Base-by-base conservation (phyloP, 768 basidiomycete species). In the Neoboletus magnificus region DNA sequence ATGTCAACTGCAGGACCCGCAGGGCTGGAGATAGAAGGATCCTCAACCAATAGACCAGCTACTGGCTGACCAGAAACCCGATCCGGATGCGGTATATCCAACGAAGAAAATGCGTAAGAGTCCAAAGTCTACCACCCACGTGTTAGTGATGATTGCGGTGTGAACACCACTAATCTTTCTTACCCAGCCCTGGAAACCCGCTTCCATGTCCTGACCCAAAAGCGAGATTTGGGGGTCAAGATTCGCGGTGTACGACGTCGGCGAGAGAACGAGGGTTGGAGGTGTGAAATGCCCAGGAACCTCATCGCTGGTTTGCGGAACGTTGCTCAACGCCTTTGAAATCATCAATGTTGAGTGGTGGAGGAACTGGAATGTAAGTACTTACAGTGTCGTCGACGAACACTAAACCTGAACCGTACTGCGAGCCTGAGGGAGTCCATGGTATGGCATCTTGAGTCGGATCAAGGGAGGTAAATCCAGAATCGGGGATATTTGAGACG, bases 371-470 rank as follows among this genome's bases (percentile, higher is more conserved):
- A 36, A n/a, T 11, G 16, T 23, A 37, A 35, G n/a, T 25, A 32
- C 60, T 18, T 49, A 59, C 62, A 3, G 16, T 30, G 22, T 35
- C 40, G 50, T 32, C 37, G 0, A 22, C 6, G 8, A 40, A 2
- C 10, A 22, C 7, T 0, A 12, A 1, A 25, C n/a, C 40, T 4
- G 5, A 23, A 9, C 5, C 46, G 30, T 39, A 3, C 18, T 30
- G 40, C 2, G 18, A 25, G 22, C 27, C 13, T 7, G 45, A 9
- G 18, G 22, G 3, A 5, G 18, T 20, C 48, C 18, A 37, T 25
- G 22, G 7, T 16, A 22, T 10, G 2, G 4, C 16, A 25, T 2
- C 39, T 22, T 16, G 25, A 23, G 32, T 18, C 22, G 4, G 16
- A 20, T 20, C 3, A 16, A 13, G 13, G 35, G 16, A 16, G 3